A percentile compares a stretch with the other conserved stretches of the same genome.
Conservation (phyloP, 352 stramenopile species). For the Phytophthora palmivora region DNA sequence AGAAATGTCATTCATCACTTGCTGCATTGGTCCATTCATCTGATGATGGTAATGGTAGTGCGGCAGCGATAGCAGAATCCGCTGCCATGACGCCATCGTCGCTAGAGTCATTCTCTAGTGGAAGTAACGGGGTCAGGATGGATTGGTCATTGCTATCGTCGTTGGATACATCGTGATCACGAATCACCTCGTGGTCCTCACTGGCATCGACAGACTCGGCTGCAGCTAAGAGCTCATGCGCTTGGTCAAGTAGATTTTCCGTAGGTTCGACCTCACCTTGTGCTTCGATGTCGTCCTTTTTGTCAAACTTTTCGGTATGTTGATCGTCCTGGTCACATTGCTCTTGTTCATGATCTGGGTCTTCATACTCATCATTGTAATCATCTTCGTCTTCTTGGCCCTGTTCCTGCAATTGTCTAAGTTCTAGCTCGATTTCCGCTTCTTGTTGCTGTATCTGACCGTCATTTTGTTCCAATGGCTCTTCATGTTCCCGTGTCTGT, state of each 20-base stretch:
- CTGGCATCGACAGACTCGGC: constrained; percentile 13
- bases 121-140: constrained; percentile 4
- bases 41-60: constrained; percentile 18
- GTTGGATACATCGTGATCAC: constrained; percentile 1
- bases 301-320: constrained; percentile 1
- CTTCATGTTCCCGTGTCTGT: not conserved
- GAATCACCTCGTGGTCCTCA: constrained; percentile 6
- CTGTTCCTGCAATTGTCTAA: not conserved
- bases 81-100: constrained; percentile 13
- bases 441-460: constrained; percentile 4
- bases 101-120: constrained; percentile 11
- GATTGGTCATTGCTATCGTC: constrained; percentile 14
- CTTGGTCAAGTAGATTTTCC: constrained; percentile 19
- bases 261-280: not conserved
- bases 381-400: constrained; percentile 11
- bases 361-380: constrained; percentile 28
- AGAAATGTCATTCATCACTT: constrained; percentile 23
- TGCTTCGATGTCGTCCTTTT: not conserved
- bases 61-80: constrained; percentile 20
- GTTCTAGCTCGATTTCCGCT: not conserved
- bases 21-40: constrained; percentile 14
- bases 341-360: constrained; percentile 2
- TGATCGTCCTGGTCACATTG: not conserved
- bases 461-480: not conserved
- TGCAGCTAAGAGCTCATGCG: constrained; percentile 24